Percentiles rank a stretch among this genome's conserved stretches.
These are phyloP conservation scores for Fusarium vanettenii DNA, from an alignment of 2,329 filamentous ascomycete genomes.

Conservation along the genomic window DNA sequence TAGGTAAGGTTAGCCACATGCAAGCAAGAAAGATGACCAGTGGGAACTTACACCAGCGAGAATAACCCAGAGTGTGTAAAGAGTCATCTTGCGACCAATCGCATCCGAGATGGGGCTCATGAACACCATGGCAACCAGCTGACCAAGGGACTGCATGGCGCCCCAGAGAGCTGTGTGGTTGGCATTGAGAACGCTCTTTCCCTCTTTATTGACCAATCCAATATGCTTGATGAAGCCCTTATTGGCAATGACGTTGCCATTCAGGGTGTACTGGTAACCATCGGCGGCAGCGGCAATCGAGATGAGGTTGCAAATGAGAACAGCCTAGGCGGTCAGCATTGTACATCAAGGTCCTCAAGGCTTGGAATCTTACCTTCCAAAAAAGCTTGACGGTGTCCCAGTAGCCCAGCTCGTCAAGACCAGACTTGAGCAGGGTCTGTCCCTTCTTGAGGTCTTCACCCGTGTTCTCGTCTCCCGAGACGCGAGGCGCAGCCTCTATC, in stretches of 20 bases:
- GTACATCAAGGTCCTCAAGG: background rate
- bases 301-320: conserved; percentile 19
- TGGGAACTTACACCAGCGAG: background rate
- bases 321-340: conserved; percentile 3
- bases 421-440: background rate
- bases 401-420: conserved; percentile 7
- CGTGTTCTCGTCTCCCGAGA: background rate
- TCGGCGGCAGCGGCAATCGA: conserved; percentile 15
- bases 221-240: conserved; percentile 22
- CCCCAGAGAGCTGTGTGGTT: conserved; percentile 24
- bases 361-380: conserved; percentile 15
- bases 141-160: conserved; percentile 16
- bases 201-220: conserved; percentile 3
- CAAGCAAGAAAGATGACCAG: background rate
- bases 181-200: conserved; percentile 5
- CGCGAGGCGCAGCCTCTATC: background rate
- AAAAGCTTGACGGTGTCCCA: conserved; percentile 3
- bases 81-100: conserved; percentile 10
- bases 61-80: background rate
- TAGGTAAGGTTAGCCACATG: background rate
- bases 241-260: conserved; percentile 24
- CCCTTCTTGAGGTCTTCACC: background rate
- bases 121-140: conserved; percentile 15
- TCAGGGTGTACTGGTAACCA: conserved; percentile 19
- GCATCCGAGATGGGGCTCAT: conserved; percentile 12